Base-by-base conservation (phyloP, 2,329 filamentous ascomycete genomes). In the Alternaria brassicae region DNA sequence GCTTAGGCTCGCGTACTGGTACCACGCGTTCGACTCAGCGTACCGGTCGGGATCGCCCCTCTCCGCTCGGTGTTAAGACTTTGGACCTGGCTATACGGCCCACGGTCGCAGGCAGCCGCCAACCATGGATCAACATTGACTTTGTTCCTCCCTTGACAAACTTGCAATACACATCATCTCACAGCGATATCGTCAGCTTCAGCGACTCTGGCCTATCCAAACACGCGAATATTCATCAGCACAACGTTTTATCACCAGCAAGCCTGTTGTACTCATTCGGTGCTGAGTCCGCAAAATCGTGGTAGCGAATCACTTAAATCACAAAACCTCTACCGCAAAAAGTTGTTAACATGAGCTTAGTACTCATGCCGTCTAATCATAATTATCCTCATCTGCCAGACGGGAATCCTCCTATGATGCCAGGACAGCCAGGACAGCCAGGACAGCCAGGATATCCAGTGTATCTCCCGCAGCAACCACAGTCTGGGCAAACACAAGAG, bases 1-100 rank as follows among this genome's bases (percentile, higher is more conserved):
- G 44, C 9, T 39, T 49, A 50, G n/a, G 23, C 32, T 59, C 39
- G 44, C 45, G 52, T 51, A 28, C 39, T 52, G 30, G 12, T 25
- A 27, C 51, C 56, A 44, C 21, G 45, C 17, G 12, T 25, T 51
- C 21, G 39, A 40, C 2, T 32, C 32, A 51, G 34, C 25, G 15
- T 17, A n/a, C 39, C 30, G 25, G 23, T 25, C 23, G n/a, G 25
- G 34, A 17, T n/a, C 39, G 10, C 32, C 30, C 19, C n/a, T n/a
- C n/a, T n/a, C 32, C 48, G 48, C 48, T 48, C 32, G 30, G 25
- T n/a, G 17, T 32, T 19, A n/a, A 23, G 17, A 34, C 17, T 51
- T 15, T 36, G 49, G 49, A 6, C 17, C 3, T 54, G 27, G 30
- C 39, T 6, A 23, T 53, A 48, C 17, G 32, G 25, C 36, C 54